Base-by-base conservation (phyloP, 2,329 filamentous ascomycete genomes). In the Fusarium lateritium region DNA sequence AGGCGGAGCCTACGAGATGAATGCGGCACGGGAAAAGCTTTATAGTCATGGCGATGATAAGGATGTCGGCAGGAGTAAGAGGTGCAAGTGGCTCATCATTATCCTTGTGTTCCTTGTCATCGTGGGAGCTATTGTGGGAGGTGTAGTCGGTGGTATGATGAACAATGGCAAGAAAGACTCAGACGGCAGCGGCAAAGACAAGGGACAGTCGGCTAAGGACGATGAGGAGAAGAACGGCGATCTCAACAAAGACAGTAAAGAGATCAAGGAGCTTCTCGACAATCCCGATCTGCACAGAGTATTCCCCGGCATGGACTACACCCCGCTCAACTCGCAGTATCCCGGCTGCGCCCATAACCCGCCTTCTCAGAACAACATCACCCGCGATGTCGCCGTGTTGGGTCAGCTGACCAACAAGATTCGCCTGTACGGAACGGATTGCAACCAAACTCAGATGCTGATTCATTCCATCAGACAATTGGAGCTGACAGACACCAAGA, bases 371-470 rank as follows among this genome's bases (percentile, higher is more conserved):
- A 97, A 98, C 82, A 98, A 98, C 77, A 86, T 98, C 70, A 98
- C 96, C 1, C 89, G 93, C 54, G 95, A 98, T 77, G 83, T 98
- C 61, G 95, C 96, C 2, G 91, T 98, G 11, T 88, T 98, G 52
- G 94, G 92, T 14, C 94, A 97, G 78, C 84, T 98, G 43, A 97
- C 94, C 62, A 94, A 97, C 77, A 91, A 90, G 5, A 88, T 98
- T 47, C 91, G 95, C 9, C 85, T 98, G 2, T 98, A 98, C 78
- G 95, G 95, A 50, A 98, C 94, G 14, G 95, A 98, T 81, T 98
- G 95, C 85, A 98, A 98, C 80, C 95, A 98, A 80, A 98, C 95
- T 0, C 88, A 97, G 79, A 96, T 98, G 92, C 88, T 97, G 1
- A 83, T 98, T 10, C 91, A 96, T 73, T 91, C 94, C 21, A 91